phyloP scores from a whole-genome alignment of 2,329 filamentous ascomycete species.

The Venturia oleaginea region DNA sequence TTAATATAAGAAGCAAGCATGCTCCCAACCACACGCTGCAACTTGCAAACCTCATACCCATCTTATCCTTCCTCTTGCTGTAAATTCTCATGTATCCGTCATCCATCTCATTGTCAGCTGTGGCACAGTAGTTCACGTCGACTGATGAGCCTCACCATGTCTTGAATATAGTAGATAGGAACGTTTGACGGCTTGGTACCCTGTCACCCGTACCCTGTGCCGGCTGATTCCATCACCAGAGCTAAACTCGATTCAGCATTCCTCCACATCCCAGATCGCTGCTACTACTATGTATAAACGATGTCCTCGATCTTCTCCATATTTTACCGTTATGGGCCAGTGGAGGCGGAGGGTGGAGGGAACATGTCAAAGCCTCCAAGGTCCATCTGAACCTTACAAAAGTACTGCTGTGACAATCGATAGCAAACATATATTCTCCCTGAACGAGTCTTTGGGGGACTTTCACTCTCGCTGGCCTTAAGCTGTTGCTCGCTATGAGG shows the following conservation, averaged over 20 bases:
- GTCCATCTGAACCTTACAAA: not conserved
- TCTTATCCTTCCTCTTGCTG: not conserved
- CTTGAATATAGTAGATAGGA: not conserved
- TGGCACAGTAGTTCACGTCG: not conserved
- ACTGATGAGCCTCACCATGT: not conserved
- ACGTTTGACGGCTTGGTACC: not conserved
- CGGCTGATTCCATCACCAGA: not conserved
- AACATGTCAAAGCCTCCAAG: not conserved
- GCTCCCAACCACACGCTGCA: not conserved
- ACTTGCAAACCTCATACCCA: not conserved
- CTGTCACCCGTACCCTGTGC: too few species aligned
- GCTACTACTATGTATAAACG: not conserved
- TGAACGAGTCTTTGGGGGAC: not conserved
- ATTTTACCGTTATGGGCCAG: not conserved
- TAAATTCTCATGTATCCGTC: not conserved
- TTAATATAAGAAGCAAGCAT: not conserved
- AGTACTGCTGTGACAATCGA: not conserved
- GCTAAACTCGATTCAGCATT: not conserved
- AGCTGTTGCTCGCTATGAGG: conserved; percentile 1
- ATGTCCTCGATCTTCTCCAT: not conserved
- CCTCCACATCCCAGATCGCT: not conserved
- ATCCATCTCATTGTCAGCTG: not conserved
- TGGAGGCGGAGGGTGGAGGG: not conserved
- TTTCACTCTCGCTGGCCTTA: not conserved
- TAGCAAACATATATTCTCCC: not conserved